Evolutionary conservation across 148 eudicot species (phyloP), one percentile per base, ranked within the genome.

Genomic region (Pharnaceum exiguum): DNA sequence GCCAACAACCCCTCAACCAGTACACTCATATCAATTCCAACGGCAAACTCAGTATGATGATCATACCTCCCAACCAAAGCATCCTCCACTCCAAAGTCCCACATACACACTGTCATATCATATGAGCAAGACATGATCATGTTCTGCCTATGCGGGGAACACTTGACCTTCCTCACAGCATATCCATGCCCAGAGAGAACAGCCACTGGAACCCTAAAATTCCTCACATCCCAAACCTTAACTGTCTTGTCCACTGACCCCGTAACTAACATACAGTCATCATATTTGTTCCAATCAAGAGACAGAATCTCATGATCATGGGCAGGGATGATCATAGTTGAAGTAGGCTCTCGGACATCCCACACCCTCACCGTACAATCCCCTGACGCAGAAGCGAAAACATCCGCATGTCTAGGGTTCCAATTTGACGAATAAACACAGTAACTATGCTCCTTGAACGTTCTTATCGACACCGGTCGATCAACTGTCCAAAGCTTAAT

Each of bases 1-100:
- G 97, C 97, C 59, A 91, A 61, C 51, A 91, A 73, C 58, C 97
- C 97, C 51, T 91, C 97, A 22, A 91, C 97, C 18, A 91, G 90
- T 22, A 91, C 97, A 72, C 97, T 87, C 96, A 91, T 87, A 67
- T 91, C 97, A 47, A 91, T 84, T 32, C 97, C 97, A 56, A 87
- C 97, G 0, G 97, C 96, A 67, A 91, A 91, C 69, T 91, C 97
- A 0, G 96, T 85, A 53, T 91, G 97, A 30, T 91, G 96, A 77
- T 87, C 97, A 71, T 91, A 91, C 73, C 85, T 78, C 53, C 85
- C 95, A 26, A 87, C 66, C 24, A 90, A 70, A 5, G 96, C 70
- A 75, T 90, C 97, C 63, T 90, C 97, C 61, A 87, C 82, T 87
- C 80, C 84, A 55, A 76, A 87, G 68, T 90, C 96, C 97, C 97